Base-by-base conservation (phyloP, 768 basidiomycete genomes). In the Fistulinella prunicolor region DNA sequence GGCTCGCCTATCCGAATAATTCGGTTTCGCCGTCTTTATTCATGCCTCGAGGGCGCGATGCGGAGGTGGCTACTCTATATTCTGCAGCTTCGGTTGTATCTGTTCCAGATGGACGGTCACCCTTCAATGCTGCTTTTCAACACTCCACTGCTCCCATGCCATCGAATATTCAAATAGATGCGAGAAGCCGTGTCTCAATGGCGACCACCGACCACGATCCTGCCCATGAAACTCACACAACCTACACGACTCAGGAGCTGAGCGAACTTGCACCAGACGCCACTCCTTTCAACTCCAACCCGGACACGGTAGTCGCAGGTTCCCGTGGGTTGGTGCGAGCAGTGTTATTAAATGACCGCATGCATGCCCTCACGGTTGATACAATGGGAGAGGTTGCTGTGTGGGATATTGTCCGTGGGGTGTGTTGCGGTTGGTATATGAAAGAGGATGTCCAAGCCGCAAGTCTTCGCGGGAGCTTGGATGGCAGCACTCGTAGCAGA, bases 361-460 rank as follows among this genome's bases (percentile, higher is more conserved):
- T 92, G 55, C 94, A 97, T 61, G 92, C 88, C 17, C 71, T 99
- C 37, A 93, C 92, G 0, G 85, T 96, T 35, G 88, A 97, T 61
- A 95, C 92, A 0, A 76, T 79, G 1, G 93, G 94, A 6, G 83
- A 89, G 57, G 85, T 97, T 10, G 89, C 86, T 0, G 85, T 92
- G 7, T 99, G 95, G 95, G 88, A 98, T 70, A 81, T 99, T 49
- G 78, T 94, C 10, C 75, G 84, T 1, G 85, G 86, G 0, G 49
- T 72, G 2, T 98, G 94, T 66, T 65, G 84, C 4, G 95, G 95
- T 1, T 68, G 75, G 40, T 94, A 82, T 67, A 56, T 66, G 6
- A 71, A 72, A 10, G 83, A 83, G 39, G 89, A 89, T 45, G 81
- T 93, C 17, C 75, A 78, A 38, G 73, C 74, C 16, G 78, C 79